These are phyloP conservation scores for Jaapia argillacea DNA, from an alignment of 768 basidiomycete genomes.

Conservation along the genomic window DNA sequence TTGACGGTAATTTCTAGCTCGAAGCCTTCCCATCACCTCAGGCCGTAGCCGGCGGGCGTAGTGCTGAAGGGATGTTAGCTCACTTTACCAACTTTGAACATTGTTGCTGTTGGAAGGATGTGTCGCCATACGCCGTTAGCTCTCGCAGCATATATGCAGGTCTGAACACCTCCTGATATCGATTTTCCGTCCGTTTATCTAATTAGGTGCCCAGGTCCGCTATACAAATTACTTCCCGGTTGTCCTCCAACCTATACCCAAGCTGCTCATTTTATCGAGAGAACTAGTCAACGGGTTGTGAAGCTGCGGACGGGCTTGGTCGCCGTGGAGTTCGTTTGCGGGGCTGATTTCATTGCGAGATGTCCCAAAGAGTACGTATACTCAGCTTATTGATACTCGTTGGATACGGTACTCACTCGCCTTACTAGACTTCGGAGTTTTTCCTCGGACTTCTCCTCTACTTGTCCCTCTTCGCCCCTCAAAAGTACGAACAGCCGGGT, in stretches of 20 bases:
- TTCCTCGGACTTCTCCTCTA: constrained; percentile 49
- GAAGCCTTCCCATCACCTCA: too few species aligned
- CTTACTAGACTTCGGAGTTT: constrained; percentile 51
- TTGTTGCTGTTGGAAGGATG: constrained; percentile 22
- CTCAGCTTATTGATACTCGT: background rate
- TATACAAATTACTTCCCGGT: constrained; percentile 45
- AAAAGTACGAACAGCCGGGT: constrained; percentile 32
- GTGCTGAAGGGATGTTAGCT: too few species aligned
- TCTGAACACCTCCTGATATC: constrained; percentile 10
- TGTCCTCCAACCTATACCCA: constrained; percentile 11
- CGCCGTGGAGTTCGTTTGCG: constrained; percentile 60
- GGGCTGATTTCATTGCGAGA: constrained; percentile 57
- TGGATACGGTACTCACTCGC: background rate
- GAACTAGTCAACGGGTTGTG: too few species aligned
- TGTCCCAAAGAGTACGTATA: constrained; percentile 44
- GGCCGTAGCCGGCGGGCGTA: too few species aligned
- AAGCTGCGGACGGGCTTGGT: constrained; percentile 62
- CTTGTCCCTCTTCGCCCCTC: constrained; percentile 31
- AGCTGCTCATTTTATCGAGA: too few species aligned
- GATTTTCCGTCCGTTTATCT: background rate
- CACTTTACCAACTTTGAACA: too few species aligned
- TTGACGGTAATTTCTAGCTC: too few species aligned
- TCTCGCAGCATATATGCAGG: constrained; percentile 53
- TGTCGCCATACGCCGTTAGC: constrained; percentile 57
- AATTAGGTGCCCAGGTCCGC: background rate